Percentiles rank a stretch among this genome's conserved stretches.
Evolutionary conservation across 306 rosid genomes (phyloP).

Genomic region (Lathyrus sativus): DNA sequence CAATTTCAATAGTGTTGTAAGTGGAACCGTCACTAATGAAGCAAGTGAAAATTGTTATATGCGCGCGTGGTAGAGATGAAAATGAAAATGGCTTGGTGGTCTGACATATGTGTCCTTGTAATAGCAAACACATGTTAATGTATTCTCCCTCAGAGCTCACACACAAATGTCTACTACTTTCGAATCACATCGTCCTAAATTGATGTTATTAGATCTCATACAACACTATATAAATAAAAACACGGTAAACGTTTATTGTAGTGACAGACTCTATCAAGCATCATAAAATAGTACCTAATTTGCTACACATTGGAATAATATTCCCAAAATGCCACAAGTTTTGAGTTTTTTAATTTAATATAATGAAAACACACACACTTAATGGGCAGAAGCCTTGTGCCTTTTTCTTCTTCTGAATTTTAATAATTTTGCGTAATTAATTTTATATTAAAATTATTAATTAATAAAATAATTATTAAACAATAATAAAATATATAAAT

Average conservation of each 20-base stretch:
- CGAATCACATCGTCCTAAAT: conserved; percentile 46
- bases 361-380: too few relatives aligned
- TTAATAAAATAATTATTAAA: too few relatives aligned
- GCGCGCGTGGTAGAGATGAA: neutral
- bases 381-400: too few relatives aligned
- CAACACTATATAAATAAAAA: too few relatives aligned
- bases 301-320: too few relatives aligned
- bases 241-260: neutral
- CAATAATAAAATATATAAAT: too few relatives aligned
- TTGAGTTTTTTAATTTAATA: too few relatives aligned
- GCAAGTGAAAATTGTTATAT: neutral
- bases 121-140: conserved; percentile 43
- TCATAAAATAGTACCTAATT: conserved; percentile 17
- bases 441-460: too few relatives aligned
- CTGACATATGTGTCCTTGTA: conserved; percentile 42
- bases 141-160: conserved; percentile 39
- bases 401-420: too few relatives aligned
- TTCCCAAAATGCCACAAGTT: too few relatives aligned
- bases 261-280: conserved; percentile 48
- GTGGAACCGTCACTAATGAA: neutral
- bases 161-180: conserved; percentile 38
- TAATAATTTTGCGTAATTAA: too few relatives aligned
- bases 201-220: neutral
- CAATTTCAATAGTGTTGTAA: neutral
- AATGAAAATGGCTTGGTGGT: conserved; percentile 36